Percentiles rank a stretch among this genome's conserved stretches.
Conservation (phyloP, 2,329 filamentous ascomycete genomes). For the Fusarium hostae region DNA sequence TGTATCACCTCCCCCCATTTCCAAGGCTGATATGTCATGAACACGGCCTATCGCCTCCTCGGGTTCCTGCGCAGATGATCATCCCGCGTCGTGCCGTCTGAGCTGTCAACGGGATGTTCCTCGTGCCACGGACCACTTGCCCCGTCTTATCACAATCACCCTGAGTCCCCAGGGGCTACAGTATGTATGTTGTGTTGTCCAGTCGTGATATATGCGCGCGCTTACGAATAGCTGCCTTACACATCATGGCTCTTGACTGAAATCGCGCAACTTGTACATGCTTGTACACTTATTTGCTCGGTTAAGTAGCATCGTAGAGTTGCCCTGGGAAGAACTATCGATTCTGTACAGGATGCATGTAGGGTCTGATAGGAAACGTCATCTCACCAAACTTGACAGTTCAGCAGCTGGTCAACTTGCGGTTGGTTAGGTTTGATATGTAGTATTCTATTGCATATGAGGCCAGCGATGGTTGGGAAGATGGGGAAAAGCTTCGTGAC, state of each 20-base stretch:
- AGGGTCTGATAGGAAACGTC: conserved; percentile 16
- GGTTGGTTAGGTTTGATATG: background rate
- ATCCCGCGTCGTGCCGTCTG: conserved; percentile 40
- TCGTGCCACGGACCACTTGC: conserved; percentile 36
- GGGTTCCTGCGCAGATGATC: conserved; percentile 49
- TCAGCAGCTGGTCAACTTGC: conserved; percentile 1
- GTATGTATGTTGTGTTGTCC: conserved; percentile 8
- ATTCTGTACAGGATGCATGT: conserved; percentile 27
- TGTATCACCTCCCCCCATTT: background rate
- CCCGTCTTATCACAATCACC: conserved; percentile 12
- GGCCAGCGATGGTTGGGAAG: conserved; percentile 18
- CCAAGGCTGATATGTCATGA: conserved; percentile 23
- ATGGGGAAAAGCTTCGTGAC: background rate
- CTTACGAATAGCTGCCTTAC: conserved; percentile 37
- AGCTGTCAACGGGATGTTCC: conserved; percentile 39
- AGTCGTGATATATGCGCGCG: conserved; percentile 24
- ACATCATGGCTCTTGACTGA: conserved; percentile 32
- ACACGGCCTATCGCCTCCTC: conserved; percentile 39
- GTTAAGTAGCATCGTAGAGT: conserved; percentile 14
- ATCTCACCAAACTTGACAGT: conserved; percentile 7
- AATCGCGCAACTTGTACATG: conserved; percentile 3
- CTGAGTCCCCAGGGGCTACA: background rate
- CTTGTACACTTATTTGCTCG: background rate
- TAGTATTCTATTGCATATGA: conserved; percentile 20
- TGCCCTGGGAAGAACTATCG: conserved; percentile 10